A percentile compares a stretch with the other conserved stretches of the same genome.
phyloP scores from a whole-genome alignment of 2,329 filamentous ascomycete species.

The Xylariales sp. region DNA sequence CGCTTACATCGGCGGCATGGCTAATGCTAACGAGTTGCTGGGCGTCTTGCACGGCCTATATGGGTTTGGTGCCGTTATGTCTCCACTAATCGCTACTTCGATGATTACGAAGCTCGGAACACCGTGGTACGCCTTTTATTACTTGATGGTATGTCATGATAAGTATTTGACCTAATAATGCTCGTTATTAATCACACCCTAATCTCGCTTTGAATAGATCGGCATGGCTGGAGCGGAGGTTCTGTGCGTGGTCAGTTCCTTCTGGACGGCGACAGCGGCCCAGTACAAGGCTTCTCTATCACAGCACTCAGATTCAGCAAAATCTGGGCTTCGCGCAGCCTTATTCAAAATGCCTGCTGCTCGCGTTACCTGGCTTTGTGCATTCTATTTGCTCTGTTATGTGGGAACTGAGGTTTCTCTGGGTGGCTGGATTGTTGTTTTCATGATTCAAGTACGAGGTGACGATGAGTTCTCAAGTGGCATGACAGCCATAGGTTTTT shows the following conservation, averaged over 20 bases:
- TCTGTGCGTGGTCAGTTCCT: conserved; percentile 40
- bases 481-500: conserved; percentile 75
- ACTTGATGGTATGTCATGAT: conserved; percentile 57
- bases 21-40: conserved; percentile 63
- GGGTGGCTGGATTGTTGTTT: conserved; percentile 79
- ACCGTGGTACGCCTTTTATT: conserved; percentile 71
- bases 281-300: conserved; percentile 42
- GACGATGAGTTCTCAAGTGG: conserved; percentile 65
- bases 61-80: conserved; percentile 62
- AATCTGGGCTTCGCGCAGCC: conserved; percentile 25
- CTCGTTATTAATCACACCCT: too few species aligned
- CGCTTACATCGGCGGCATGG: conserved; percentile 60
- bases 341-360: conserved; percentile 38
- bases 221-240: conserved; percentile 52
- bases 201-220: too few species aligned
- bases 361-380: conserved; percentile 62
- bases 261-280: conserved; percentile 54
- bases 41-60: conserved; percentile 67
- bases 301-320: conserved; percentile 19
- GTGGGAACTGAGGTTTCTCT: conserved; percentile 73
- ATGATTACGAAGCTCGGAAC: conserved; percentile 60
- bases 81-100: conserved; percentile 66
- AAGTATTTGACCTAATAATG: not conserved
- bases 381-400: conserved; percentile 70
- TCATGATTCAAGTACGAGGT: conserved; percentile 74